Percentiles rank a stretch among this genome's conserved stretches.
phyloP scores from a whole-genome alignment of 305 asterid species.

The Ajuga reptans region DNA sequence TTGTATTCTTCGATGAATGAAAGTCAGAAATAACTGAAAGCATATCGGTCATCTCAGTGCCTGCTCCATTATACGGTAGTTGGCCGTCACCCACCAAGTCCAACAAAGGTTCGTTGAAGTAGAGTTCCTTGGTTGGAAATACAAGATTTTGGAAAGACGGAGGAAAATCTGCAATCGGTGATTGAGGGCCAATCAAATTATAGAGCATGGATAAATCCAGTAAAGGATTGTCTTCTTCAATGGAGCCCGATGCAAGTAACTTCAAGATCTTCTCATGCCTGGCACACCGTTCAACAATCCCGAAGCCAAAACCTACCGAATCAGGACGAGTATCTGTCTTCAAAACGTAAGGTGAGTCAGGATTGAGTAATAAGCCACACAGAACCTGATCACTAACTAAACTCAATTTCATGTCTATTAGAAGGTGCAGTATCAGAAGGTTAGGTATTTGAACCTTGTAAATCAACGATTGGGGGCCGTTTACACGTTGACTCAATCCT shows the following conservation, averaged over 20 bases:
- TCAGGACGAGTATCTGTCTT: constrained; percentile 38
- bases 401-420: background rate
- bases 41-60: constrained; percentile 40
- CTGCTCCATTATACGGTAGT: constrained; percentile 22
- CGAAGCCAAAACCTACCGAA: constrained; percentile 41
- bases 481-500: constrained; percentile 27
- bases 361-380: background rate
- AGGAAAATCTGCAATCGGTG: constrained; percentile 25
- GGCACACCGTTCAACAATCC: constrained; percentile 54
- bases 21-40: constrained; percentile 43
- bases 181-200: constrained; percentile 45
- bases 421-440: background rate
- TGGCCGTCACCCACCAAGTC: constrained; percentile 32
- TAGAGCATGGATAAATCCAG: constrained; percentile 36
- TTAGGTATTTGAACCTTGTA: constrained; percentile 45
- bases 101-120: constrained; percentile 36
- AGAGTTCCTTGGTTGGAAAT: constrained; percentile 46
- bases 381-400: background rate
- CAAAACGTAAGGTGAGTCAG: constrained; percentile 15
- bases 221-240: constrained; percentile 37
- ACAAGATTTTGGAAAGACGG: constrained; percentile 41
- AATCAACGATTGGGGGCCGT: constrained; percentile 33
- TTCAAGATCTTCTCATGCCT: constrained; percentile 53
- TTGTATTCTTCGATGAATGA: constrained; percentile 34
- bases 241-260: constrained; percentile 51